Base-by-base conservation (phyloP, 768 basidiomycete species). In the Cytidiella melzeri region DNA sequence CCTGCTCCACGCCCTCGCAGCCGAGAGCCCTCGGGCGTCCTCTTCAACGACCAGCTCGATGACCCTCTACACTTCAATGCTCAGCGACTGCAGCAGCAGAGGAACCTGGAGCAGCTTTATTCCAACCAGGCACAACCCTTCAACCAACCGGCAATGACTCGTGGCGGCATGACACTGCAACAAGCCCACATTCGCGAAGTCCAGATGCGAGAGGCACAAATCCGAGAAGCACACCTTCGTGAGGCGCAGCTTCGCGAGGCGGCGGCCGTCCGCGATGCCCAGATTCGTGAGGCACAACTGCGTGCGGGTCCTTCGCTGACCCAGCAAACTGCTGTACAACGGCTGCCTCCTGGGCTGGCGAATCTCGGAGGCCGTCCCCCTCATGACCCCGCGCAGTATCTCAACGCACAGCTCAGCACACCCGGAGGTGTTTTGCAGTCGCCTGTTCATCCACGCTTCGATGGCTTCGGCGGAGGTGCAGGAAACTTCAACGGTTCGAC, bases 321-420 rank as follows among this genome's bases (percentile, higher is more conserved):
- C 3, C 74, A 75, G 45, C 74, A 71, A 36, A 69, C 69, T 27
- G 61, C 65, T 12, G 67, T 69, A 36, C 73, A 74, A 48, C 78
- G 86, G 38, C 67, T 91, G 27, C 88, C 88, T 11, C 87, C 87
- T 13, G 88, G 87, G 26, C 70, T 91, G 34, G 87, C 88, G 11
- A 89, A 89, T 58, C 75, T 91, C 18, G 89, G 88, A 24, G 87
- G 79, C 38, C 81, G 88, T 5, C 87, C 87, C 20, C 87, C 87
- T 2, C 87, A 88, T 55, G 88, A 90, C 44, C 79, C 84, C 19
- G 73, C 74, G 7, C 87, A 86, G 56, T 83, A 82, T 57, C 55
- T 74, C 30, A 68, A 63, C 37, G 37, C 50, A 2, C 56, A 57
- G 12, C 42, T 60, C 21, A 56, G 57, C 23, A 30, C 46, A n/a